phyloP scores from a whole-genome alignment of 345 rosid species.

The Eucalyptus curtisii region DNA sequence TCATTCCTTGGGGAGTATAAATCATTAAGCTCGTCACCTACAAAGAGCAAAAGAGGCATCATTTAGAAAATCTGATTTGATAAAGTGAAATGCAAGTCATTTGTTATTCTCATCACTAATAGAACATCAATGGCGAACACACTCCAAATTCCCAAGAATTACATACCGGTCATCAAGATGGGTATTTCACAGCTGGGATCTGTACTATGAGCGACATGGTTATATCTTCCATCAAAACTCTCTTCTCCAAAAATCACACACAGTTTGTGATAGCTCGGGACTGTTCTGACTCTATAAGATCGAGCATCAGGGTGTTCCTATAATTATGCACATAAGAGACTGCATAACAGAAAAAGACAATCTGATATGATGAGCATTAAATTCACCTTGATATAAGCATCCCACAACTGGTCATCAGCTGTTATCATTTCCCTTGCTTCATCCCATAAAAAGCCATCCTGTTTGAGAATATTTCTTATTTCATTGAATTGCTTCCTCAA shows the following conservation, averaged over 20 bases:
- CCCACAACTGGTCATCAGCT: conserved; percentile 71
- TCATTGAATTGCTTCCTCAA: conserved; percentile 72
- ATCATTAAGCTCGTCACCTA: conserved; percentile 24
- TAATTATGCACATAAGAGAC: conserved; percentile 9
- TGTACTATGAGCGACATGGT: conserved; percentile 41
- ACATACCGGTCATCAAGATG: conserved; percentile 36
- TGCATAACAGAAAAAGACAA: neutral
- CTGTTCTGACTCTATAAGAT: conserved; percentile 69
- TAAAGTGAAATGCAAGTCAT: neutral
- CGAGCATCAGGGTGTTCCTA: conserved; percentile 89
- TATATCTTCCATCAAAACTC: conserved; percentile 48
- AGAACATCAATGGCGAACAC: neutral
- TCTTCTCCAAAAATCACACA: conserved; percentile 67
- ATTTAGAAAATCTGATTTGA: neutral
- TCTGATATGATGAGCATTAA: neutral
- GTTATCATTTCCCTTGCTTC: conserved; percentile 58
- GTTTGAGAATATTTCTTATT: conserved; percentile 52
- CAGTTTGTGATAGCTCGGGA: conserved; percentile 63
- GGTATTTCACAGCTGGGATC: conserved; percentile 20
- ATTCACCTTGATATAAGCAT: conserved; percentile 52
- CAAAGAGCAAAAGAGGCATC: neutral
- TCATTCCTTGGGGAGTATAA: conserved; percentile 1
- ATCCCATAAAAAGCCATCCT: conserved; percentile 75
- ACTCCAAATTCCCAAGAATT: neutral
- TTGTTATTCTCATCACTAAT: neutral